A percentile compares a stretch with the other conserved stretches of the same genome.
Evolutionary conservation across 192 early-diverging fungal species (phyloP).

Genomic region (Backusella tarrabulga): DNA sequence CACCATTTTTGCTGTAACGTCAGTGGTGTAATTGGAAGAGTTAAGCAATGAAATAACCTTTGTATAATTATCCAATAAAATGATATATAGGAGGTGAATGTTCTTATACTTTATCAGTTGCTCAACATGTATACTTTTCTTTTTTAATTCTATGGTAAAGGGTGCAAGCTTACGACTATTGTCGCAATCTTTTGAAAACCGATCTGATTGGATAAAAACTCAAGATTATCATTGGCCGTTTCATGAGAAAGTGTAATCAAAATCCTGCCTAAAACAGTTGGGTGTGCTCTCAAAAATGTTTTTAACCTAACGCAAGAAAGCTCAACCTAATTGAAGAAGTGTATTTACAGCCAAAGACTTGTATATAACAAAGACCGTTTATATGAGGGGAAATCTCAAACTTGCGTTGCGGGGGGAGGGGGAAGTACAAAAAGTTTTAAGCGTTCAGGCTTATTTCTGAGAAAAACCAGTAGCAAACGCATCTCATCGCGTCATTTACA

Average conservation of each 20-base stretch:
- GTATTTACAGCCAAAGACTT: too few species aligned
- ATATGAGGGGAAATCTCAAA: too few species aligned
- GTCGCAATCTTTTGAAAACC: neutral
- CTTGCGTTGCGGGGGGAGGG: neutral
- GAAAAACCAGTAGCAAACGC: slow-evolving; percentile 2
- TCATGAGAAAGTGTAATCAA: neutral
- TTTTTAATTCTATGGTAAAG: too few species aligned
- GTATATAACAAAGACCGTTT: neutral
- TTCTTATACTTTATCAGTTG: too few species aligned
- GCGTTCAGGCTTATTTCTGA: neutral
- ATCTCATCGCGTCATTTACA: neutral
- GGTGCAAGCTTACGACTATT: neutral
- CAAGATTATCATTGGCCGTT: neutral
- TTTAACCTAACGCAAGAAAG: neutral
- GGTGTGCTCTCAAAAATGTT: neutral
- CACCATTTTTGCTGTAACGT: too few species aligned
- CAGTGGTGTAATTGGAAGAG: too few species aligned
- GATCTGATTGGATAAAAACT: neutral
- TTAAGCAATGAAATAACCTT: too few species aligned
- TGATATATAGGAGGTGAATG: too few species aligned
- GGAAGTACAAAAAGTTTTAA: neutral
- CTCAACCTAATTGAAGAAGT: too few species aligned
- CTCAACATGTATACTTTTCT: too few species aligned
- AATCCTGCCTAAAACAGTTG: neutral
- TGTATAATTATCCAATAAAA: too few species aligned